phyloP scores from a whole-genome alignment of 2,329 filamentous ascomycete genomes.

The Tolypocladium capitatum region DNA sequence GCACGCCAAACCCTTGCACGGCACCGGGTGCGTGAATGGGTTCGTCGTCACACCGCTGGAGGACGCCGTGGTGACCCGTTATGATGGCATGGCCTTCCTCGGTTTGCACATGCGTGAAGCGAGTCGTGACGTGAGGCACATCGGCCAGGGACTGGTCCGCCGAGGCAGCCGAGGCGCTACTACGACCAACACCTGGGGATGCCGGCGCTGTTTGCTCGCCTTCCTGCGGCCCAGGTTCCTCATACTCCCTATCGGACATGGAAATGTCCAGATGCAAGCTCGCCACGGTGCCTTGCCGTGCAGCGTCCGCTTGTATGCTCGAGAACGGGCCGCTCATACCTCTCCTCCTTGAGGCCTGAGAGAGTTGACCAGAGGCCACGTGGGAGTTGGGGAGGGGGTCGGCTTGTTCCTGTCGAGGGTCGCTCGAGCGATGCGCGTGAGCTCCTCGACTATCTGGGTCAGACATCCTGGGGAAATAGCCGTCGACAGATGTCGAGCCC shows the following conservation, averaged over 20 bases:
- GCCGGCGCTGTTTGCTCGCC: background rate
- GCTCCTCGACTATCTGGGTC: conserved; percentile 19
- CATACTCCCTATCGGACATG: conserved; percentile 18
- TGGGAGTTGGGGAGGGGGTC: conserved; percentile 13
- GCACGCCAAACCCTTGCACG: conserved; percentile 64
- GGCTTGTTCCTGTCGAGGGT: conserved; percentile 15
- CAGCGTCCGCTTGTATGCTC: conserved; percentile 31
- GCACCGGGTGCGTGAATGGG: conserved; percentile 80
- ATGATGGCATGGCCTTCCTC: conserved; percentile 72
- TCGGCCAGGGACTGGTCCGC: conserved; percentile 12
- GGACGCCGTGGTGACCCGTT: conserved; percentile 58
- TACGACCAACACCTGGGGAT: background rate
- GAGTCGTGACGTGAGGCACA: conserved; percentile 48
- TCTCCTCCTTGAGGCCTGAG: conserved; percentile 18
- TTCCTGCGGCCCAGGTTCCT: conserved; percentile 11
- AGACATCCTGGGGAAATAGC: conserved; percentile 22
- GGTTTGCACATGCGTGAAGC: conserved; percentile 67
- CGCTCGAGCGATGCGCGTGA: conserved; percentile 15
- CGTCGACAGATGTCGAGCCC: conserved; percentile 21
- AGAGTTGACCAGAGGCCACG: conserved; percentile 10
- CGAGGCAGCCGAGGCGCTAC: conserved; percentile 8
- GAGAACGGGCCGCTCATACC: conserved; percentile 25
- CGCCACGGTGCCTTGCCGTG: conserved; percentile 20
- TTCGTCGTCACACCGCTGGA: conserved; percentile 81
- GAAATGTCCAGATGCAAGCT: conserved; percentile 22